phyloP scores from a whole-genome alignment of 2,329 filamentous ascomycete genomes.

The Venturia asperata region DNA sequence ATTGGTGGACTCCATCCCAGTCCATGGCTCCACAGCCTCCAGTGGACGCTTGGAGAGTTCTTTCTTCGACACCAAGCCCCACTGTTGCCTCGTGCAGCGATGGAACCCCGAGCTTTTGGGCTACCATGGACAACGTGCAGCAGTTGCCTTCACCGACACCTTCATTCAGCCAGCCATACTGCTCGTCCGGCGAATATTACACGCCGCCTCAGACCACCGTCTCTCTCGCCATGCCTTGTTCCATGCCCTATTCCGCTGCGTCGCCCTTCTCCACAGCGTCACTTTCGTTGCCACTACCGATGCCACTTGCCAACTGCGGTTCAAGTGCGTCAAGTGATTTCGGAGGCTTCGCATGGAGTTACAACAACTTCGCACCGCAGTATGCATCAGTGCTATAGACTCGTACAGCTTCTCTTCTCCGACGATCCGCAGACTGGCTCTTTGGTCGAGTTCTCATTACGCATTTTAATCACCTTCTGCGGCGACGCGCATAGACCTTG shows the following conservation, averaged over 20 bases:
- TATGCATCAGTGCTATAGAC: constrained; percentile 70
- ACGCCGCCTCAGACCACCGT: constrained; percentile 68
- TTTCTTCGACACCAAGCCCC: constrained; percentile 80
- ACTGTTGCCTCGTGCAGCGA: constrained; percentile 62
- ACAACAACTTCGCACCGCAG: constrained; percentile 68
- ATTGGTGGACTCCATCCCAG: constrained; percentile 72
- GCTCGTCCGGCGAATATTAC: constrained; percentile 67
- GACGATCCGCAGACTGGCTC: constrained; percentile 20
- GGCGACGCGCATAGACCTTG: constrained; percentile 36
- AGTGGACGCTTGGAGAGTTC: constrained; percentile 82
- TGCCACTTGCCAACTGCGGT: constrained; percentile 77
- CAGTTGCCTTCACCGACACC: constrained; percentile 72
- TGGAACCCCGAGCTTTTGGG: constrained; percentile 63
- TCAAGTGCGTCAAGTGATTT: constrained; percentile 60
- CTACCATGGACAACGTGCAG: constrained; percentile 60
- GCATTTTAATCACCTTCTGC: constrained; percentile 13
- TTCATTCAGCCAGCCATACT: constrained; percentile 71
- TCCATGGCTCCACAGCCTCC: constrained; percentile 56
- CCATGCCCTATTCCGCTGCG: constrained; percentile 8
- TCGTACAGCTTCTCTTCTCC: constrained; percentile 30
- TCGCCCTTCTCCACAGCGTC: constrained; percentile 65
- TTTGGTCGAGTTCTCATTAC: constrained; percentile 31
- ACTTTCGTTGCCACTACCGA: constrained; percentile 73
- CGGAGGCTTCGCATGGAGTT: constrained; percentile 74
- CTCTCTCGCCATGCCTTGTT: constrained; percentile 50